Conservation (phyloP, 768 basidiomycete species). For the Tubosaeta sp. region DNA sequence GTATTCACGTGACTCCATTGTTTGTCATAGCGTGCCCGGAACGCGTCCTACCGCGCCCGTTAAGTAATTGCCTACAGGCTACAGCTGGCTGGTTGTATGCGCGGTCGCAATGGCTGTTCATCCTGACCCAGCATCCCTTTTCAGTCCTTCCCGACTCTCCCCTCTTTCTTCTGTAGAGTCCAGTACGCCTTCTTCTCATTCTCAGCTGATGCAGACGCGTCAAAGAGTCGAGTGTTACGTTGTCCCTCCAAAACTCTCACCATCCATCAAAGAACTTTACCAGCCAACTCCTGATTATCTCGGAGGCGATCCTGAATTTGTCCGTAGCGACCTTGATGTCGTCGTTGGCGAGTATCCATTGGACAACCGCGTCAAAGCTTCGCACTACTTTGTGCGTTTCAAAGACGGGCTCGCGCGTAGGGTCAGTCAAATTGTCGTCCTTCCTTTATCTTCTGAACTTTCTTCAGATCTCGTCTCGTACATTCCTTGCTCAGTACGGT, state of each 20-base stretch:
- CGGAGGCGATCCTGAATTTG: conserved; percentile 32
- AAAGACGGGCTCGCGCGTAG: conserved; percentile 54
- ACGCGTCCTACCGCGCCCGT: conserved; percentile 7
- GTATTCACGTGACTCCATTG: neutral
- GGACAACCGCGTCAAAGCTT: conserved; percentile 25
- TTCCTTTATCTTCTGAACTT: neutral
- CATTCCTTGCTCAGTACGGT: conserved; percentile 37
- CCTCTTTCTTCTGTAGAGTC: conserved; percentile 14
- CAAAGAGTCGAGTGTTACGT: conserved; percentile 30
- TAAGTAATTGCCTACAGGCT: neutral
- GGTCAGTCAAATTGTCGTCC: conserved; percentile 35
- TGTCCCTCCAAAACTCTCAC: conserved; percentile 34
- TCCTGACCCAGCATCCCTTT: conserved; percentile 14
- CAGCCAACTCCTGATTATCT: conserved; percentile 32
- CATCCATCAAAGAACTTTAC: conserved; percentile 40
- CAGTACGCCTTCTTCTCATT: conserved; percentile 3
- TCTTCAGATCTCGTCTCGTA: conserved; percentile 40
- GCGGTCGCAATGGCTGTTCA: neutral
- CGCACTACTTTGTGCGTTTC: conserved; percentile 60
- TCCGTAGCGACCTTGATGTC: conserved; percentile 34
- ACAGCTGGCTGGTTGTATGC: neutral
- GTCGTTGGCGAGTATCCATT: conserved; percentile 55
- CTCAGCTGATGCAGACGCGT: conserved; percentile 11
- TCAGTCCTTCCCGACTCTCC: conserved; percentile 10
- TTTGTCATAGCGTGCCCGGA: neutral